These are phyloP conservation scores for Xylariomycetidae sp. DNA, from an alignment of 2,329 filamentous ascomycete species.

Conservation along the genomic window DNA sequence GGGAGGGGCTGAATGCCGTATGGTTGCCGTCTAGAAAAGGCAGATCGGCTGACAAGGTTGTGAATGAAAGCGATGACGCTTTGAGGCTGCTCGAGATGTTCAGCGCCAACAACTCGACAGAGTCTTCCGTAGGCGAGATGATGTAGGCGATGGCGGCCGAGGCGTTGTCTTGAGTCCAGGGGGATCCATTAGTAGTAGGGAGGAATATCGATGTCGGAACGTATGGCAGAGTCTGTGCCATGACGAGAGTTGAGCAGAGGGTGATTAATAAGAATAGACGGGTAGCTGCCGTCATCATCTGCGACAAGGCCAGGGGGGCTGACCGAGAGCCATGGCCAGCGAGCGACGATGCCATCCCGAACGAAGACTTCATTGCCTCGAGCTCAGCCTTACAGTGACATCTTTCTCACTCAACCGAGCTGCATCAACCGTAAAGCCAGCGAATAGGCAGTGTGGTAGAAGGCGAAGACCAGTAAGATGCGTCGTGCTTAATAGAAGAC, in stretches of 20 bases:
- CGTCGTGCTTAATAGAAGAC: conserved; percentile 3
- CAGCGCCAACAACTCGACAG: conserved; percentile 56
- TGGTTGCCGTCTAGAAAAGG: conserved; percentile 56
- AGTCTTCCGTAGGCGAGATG: conserved; percentile 51
- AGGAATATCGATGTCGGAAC: conserved; percentile 70
- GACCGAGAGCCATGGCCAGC: conserved; percentile 13
- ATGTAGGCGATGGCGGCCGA: conserved; percentile 60
- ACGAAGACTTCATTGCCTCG: conserved; percentile 20
- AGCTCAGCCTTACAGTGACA: conserved; percentile 18
- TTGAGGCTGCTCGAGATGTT: conserved; percentile 58
- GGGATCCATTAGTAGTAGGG: conserved; percentile 38
- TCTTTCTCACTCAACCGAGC: conserved; percentile 13
- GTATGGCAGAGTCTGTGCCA: conserved; percentile 61
- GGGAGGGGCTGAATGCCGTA: conserved; percentile 61
- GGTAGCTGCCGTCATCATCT: conserved; percentile 17
- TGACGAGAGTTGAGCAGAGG: conserved; percentile 14
- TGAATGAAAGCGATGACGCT: conserved; percentile 37
- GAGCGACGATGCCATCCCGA: conserved; percentile 21
- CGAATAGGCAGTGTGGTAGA: conserved; percentile 12
- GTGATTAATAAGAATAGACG: conserved; percentile 16
- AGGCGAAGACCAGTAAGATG: too few species aligned
- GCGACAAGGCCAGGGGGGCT: conserved; percentile 1
- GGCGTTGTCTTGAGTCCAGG: conserved; percentile 27
- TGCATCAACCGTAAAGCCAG: conserved; percentile 8
- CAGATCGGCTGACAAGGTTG: conserved; percentile 49